A percentile compares a stretch with the other conserved stretches of the same genome.
phyloP scores from a whole-genome alignment of 2,329 filamentous ascomycete species.

The Beauveria rudraprayagi region DNA sequence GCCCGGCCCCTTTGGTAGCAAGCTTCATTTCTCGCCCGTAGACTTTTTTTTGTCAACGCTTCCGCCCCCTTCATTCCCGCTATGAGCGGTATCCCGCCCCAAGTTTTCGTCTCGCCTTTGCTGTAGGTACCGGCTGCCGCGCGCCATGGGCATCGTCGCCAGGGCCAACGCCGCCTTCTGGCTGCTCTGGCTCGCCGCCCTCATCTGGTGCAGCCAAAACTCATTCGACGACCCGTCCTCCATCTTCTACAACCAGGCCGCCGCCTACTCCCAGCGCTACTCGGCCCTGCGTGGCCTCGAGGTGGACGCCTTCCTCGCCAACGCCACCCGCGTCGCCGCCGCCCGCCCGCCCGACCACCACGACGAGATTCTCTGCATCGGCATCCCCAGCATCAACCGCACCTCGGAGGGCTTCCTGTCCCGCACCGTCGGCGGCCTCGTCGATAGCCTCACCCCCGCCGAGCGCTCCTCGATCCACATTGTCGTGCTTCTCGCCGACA shows the following conservation, averaged over 20 bases:
- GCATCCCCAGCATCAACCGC: constrained; percentile 28
- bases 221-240: constrained; percentile 28
- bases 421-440: constrained; percentile 23
- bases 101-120: not conserved
- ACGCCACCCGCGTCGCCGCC: constrained; percentile 4
- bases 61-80: not conserved
- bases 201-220: constrained; percentile 22
- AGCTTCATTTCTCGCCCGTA: not conserved
- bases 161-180: constrained; percentile 25
- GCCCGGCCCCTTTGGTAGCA: not conserved
- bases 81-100: constrained; percentile 3
- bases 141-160: constrained; percentile 2
- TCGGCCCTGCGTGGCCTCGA: constrained; percentile 20
- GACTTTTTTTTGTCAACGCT: not conserved
- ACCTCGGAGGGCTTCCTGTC: constrained; percentile 22
- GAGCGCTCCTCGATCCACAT: constrained; percentile 26
- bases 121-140: not conserved
- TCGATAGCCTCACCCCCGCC: constrained; percentile 22
- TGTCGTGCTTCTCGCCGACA: constrained; percentile 28
- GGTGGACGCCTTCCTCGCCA: constrained; percentile 19
- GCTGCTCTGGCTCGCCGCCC: constrained; percentile 21
- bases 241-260: constrained; percentile 23
- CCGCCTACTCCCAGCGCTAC: constrained; percentile 22
- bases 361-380: constrained; percentile 21
- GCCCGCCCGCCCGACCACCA: not conserved